Evolutionary conservation across 2,329 filamentous ascomycete species (phyloP).

Genomic region (Talaromyces islandicus): DNA sequence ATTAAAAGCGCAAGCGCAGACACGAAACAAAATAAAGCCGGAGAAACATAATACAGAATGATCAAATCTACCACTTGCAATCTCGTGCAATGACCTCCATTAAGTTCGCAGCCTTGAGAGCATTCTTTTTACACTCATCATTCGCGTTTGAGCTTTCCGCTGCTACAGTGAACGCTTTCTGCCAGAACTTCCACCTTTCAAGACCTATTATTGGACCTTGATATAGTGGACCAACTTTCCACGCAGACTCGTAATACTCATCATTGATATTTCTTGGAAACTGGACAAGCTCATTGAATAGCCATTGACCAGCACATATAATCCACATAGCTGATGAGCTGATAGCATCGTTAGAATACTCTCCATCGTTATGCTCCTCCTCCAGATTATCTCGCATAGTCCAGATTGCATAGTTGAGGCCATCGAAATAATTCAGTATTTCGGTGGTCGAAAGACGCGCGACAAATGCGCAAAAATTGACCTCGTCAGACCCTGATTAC

Average conservation of each 20-base stretch:
- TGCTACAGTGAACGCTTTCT: conserved; percentile 4
- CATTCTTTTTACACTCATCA: conserved; percentile 3
- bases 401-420: background rate
- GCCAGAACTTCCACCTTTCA: conserved; percentile 4
- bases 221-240: background rate
- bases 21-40: too few relatives aligned
- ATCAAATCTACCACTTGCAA: background rate
- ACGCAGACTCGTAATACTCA: background rate
- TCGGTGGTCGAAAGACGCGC: background rate
- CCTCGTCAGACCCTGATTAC: background rate
- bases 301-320: conserved; percentile 8
- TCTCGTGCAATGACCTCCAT: background rate
- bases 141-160: background rate
- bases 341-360: background rate
- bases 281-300: conserved; percentile 1
- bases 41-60: too few relatives aligned
- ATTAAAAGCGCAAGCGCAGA: too few relatives aligned
- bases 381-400: background rate
- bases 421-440: background rate
- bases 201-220: conserved; percentile 4
- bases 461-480: background rate
- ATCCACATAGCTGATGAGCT: conserved; percentile 5
- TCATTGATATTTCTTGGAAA: background rate
- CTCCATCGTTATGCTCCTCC: background rate
- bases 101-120: background rate